These are phyloP conservation scores for Hortiboletus rubellus DNA, from an alignment of 1,284 basidiomycete genomes.

Conservation along the genomic window DNA sequence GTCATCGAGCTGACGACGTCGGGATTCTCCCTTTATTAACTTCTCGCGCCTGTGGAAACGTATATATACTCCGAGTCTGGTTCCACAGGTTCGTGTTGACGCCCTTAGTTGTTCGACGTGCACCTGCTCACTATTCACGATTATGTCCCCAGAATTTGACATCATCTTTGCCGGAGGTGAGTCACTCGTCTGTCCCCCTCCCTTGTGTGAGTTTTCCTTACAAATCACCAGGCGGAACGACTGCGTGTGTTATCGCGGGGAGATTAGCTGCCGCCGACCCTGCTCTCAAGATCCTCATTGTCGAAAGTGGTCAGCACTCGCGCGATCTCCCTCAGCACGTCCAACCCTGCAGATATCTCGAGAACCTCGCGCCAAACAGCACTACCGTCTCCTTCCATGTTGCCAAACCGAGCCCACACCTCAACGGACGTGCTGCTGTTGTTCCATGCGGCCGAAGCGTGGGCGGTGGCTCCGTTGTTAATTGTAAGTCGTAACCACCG, in stretches of 20 bases:
- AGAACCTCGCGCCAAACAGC: constrained; percentile 39
- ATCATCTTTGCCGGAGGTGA: no score
- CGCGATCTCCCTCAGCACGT: constrained; percentile 44
- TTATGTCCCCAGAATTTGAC: no score
- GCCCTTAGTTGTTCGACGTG: no score
- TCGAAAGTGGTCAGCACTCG: constrained; percentile 17
- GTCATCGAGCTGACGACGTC: no score
- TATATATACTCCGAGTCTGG: no score
- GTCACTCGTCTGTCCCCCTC: no score
- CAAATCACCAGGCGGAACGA: constrained; percentile 16
- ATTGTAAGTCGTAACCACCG: constrained; percentile 43
- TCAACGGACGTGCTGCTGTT: constrained; percentile 45
- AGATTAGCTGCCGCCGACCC: constrained; percentile 17
- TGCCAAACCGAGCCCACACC: constrained; percentile 42
- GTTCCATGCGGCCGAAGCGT: constrained; percentile 49
- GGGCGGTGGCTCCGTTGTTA: constrained; percentile 30
- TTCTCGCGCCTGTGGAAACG: no score
- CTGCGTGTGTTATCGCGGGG: constrained; percentile 23
- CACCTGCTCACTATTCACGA: no score
- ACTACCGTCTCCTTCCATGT: constrained; percentile 46
- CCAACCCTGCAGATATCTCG: constrained; percentile 49
- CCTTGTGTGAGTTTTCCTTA: no score
- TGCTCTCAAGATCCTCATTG: constrained; percentile 21
- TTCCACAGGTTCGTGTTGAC: no score
- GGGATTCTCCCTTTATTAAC: no score